Percentiles rank a stretch among this genome's conserved stretches.
Conservation (phyloP, 768 basidiomycete genomes). For the Neoboletus brunneissimus region DNA sequence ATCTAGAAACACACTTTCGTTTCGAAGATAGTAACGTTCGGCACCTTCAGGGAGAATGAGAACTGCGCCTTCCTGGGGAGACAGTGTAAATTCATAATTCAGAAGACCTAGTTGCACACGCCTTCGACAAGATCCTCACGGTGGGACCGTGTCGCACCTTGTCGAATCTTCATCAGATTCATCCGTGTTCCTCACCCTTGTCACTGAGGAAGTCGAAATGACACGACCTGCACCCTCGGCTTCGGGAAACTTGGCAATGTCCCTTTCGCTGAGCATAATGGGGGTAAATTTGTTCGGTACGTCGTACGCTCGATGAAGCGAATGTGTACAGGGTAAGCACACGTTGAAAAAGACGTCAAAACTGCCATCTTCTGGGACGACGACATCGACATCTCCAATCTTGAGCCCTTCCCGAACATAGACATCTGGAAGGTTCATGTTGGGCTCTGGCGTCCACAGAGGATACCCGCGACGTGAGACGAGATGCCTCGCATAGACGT, state of each 20-base stretch:
- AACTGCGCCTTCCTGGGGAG: slow-evolving; percentile 28
- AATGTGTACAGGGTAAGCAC: slow-evolving; percentile 28
- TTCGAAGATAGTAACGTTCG: slow-evolving; percentile 18
- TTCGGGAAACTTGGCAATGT: slow-evolving; percentile 7
- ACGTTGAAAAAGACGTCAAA: slow-evolving; percentile 39
- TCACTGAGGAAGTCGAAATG: slow-evolving; percentile 12
- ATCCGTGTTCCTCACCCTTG: neutral
- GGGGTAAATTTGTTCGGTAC: slow-evolving; percentile 30
- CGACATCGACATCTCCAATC: slow-evolving; percentile 37
- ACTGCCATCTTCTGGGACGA: slow-evolving; percentile 29
- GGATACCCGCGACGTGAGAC: slow-evolving; percentile 30
- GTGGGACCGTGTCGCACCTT: neutral
- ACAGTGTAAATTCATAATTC: slow-evolving; percentile 12
- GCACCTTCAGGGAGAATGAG: slow-evolving; percentile 33
- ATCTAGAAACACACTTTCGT: slow-evolving; percentile 17
- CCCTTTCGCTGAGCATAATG: slow-evolving; percentile 12
- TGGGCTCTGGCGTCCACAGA: slow-evolving; percentile 32
- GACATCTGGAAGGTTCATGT: slow-evolving; percentile 18
- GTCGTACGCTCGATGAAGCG: slow-evolving; percentile 4
- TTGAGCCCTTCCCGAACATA: slow-evolving; percentile 28
- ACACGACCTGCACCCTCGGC: slow-evolving; percentile 10
- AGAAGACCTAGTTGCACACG: neutral
- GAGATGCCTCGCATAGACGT: slow-evolving; percentile 17
- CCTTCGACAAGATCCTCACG: neutral
- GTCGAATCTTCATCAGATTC: neutral